Percentiles rank a stretch among this genome's conserved stretches.
Conservation (phyloP, 176 grass and related monocot species). For the Avena atlantica region DNA sequence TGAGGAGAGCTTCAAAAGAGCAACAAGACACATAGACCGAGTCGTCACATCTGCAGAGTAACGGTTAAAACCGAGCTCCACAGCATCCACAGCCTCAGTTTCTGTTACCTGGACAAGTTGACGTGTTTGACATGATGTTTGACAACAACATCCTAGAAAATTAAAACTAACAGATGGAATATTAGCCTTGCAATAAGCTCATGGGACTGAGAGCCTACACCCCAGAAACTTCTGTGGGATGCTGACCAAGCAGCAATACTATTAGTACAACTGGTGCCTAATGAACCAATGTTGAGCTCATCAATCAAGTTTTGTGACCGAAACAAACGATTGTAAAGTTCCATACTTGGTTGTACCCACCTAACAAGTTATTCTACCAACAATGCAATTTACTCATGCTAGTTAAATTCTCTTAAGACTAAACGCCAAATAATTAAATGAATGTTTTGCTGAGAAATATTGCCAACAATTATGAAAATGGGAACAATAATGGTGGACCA, state of each 20-base stretch:
- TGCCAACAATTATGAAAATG: slow-evolving; percentile 4
- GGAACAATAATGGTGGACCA: slow-evolving; percentile 13
- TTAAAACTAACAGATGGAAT: not conserved
- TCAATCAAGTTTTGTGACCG: not conserved
- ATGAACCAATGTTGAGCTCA: not conserved
- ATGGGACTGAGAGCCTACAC: not conserved
- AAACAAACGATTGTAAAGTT: slow-evolving; percentile 3
- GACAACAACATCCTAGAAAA: slow-evolving; percentile 27
- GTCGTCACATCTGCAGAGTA: slow-evolving; percentile 76
- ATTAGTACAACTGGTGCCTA: not conserved
- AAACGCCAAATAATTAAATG: slow-evolving; percentile 16
- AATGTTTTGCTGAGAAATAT: slow-evolving; percentile 25
- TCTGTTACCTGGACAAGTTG: slow-evolving; percentile 77
- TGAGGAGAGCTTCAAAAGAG: slow-evolving; percentile 92
- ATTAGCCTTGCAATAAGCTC: slow-evolving; percentile 12
- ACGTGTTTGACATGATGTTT: slow-evolving; percentile 19
- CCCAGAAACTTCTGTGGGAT: not conserved
- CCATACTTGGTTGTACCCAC: not conserved
- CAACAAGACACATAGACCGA: slow-evolving; percentile 90
- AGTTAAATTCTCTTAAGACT: not conserved
- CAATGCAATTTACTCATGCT: not conserved
- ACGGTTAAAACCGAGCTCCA: slow-evolving; percentile 64
- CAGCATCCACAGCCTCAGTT: slow-evolving; percentile 70
- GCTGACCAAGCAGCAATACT: not conserved
- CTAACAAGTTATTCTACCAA: slow-evolving; percentile 15